phyloP scores from a whole-genome alignment of 345 rosid genomes.

The Heritiera littoralis region DNA sequence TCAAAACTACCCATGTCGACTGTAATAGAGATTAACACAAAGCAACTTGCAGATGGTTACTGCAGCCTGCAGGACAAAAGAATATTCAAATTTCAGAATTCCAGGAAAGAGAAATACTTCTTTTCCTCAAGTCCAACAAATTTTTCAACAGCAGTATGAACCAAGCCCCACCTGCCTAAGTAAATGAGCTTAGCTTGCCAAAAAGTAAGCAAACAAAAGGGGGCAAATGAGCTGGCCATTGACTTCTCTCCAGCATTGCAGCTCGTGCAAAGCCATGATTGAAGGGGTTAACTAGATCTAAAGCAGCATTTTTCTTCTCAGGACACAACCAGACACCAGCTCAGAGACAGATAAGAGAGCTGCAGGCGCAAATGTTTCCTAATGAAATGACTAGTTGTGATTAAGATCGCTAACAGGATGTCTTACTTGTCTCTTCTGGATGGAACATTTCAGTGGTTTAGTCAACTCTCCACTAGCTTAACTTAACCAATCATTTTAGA shows the following conservation, averaged over 20 bases:
- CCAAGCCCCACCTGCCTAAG: neutral
- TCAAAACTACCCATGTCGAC: no score
- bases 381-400: neutral
- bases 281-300: neutral
- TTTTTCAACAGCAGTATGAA: no score
- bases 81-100: no score
- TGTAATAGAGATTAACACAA: no score
- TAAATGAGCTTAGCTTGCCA: neutral
- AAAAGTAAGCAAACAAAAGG: neutral
- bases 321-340: conserved; percentile 11
- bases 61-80: no score
- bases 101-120: no score
- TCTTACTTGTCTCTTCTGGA: neutral
- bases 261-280: conserved; percentile 14
- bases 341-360: neutral
- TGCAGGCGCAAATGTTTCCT: neutral
- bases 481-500: neutral
- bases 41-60: no score
- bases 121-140: no score
- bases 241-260: neutral
- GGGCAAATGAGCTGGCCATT: conserved; percentile 9
- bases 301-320: neutral
- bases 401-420: neutral
- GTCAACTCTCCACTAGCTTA: conserved; percentile 15
- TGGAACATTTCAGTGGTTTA: neutral